These are phyloP conservation scores for Pythium plurisporium DNA, from an alignment of 352 stramenopile genomes.

Conservation along the genomic window DNA sequence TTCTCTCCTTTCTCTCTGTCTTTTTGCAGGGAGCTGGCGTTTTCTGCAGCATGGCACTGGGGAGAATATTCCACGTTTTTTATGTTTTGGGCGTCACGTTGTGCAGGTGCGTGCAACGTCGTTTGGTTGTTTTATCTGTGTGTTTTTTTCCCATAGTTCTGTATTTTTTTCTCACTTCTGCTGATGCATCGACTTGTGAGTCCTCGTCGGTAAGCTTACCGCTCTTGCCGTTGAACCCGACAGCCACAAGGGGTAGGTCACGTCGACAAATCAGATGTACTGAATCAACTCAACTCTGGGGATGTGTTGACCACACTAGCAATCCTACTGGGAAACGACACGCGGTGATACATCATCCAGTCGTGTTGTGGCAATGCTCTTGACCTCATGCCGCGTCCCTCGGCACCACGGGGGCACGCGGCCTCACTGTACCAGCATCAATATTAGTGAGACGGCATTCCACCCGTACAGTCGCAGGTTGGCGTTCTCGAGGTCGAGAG, in stretches of 20 bases:
- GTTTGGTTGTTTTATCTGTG: not conserved
- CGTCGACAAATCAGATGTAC: not conserved
- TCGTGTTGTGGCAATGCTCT: no score
- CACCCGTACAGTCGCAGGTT: no score
- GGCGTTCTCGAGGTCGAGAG: no score
- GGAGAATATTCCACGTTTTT: not conserved
- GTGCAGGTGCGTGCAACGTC: not conserved
- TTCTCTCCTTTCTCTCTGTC: not conserved
- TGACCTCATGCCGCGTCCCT: no score
- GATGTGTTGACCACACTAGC: slow-evolving; percentile 6
- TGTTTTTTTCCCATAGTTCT: slow-evolving; percentile 18
- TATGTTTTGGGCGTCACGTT: not conserved
- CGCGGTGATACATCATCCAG: no score
- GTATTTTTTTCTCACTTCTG: slow-evolving; percentile 10
- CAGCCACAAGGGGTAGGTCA: not conserved
- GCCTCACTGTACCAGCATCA: no score
- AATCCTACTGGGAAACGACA: slow-evolving; percentile 4
- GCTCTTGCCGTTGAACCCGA: no score
- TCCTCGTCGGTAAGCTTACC: no score
- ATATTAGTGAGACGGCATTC: no score
- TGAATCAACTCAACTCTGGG: not conserved
- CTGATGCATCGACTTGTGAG: not conserved
- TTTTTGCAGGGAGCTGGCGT: not conserved
- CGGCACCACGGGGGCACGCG: no score
- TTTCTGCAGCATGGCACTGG: not conserved